These are phyloP conservation scores for Thecaphora frezii DNA, from an alignment of 1,284 basidiomycete genomes.

Conservation along the genomic window DNA sequence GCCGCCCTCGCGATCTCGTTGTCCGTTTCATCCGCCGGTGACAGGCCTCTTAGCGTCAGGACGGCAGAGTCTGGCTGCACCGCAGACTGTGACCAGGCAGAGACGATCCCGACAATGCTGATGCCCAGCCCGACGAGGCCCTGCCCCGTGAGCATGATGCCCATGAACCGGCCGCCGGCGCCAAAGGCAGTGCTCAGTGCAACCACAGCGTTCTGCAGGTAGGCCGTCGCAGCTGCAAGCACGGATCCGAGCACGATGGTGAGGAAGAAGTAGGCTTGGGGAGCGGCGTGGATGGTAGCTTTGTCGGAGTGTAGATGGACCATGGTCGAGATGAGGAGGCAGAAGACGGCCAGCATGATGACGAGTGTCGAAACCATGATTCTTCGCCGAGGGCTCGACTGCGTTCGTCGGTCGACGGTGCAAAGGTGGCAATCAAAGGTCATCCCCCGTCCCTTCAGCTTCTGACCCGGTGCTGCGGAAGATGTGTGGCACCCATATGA, in stretches of 20 bases:
- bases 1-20: slow-evolving; percentile 30
- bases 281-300: neutral
- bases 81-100: slow-evolving; percentile 31
- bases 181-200: slow-evolving; percentile 48
- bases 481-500: too few relatives aligned
- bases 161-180: slow-evolving; percentile 37
- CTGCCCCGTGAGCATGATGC: slow-evolving; percentile 50
- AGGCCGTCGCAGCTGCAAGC: slow-evolving; percentile 42
- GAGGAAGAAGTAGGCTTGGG: slow-evolving; percentile 31
- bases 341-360: slow-evolving; percentile 25
- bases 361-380: slow-evolving; percentile 21
- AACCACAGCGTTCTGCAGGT: slow-evolving; percentile 52
- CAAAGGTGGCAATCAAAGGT: too few relatives aligned
- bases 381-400: slow-evolving; percentile 23
- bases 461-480: too few relatives aligned
- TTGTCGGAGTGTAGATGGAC: slow-evolving; percentile 4
- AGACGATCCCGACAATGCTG: slow-evolving; percentile 40
- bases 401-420: too few relatives aligned
- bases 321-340: slow-evolving; percentile 27
- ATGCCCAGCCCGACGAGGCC: slow-evolving; percentile 45
- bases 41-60: neutral
- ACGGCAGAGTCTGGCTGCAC: neutral
- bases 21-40: slow-evolving; percentile 10
- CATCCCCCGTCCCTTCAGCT: too few relatives aligned
- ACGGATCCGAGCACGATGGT: slow-evolving; percentile 24